phyloP scores from a whole-genome alignment of 176 grass and related monocot species.

The Leersia perrieri region DNA sequence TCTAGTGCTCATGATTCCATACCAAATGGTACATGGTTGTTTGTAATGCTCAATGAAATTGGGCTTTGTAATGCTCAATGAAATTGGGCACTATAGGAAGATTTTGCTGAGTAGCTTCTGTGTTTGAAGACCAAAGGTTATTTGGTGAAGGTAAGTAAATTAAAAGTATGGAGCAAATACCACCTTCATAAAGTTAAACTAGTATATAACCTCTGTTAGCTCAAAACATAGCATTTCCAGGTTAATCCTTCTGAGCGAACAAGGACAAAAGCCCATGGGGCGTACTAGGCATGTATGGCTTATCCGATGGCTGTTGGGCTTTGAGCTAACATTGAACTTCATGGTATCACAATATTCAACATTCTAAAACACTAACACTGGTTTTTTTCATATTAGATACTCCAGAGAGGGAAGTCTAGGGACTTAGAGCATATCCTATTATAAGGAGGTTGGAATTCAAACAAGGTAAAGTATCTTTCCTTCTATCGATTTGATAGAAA shows the following conservation, averaged over 20 bases:
- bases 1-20: neutral
- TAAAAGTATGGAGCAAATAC: neutral
- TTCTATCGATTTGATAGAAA: too few species aligned
- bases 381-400: constrained; percentile 2
- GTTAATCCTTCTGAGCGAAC: neutral
- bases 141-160: neutral
- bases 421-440: too few species aligned
- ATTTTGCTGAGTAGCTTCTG: neutral
- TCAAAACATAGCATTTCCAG: neutral
- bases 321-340: neutral
- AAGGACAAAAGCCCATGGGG: neutral
- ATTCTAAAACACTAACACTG: neutral
- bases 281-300: too few species aligned
- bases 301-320: neutral
- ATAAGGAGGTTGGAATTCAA: too few species aligned
- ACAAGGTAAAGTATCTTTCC: too few species aligned
- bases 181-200: too few species aligned
- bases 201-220: neutral
- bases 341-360: neutral
- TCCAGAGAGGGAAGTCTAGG: too few species aligned
- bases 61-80: neutral
- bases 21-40: neutral
- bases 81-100: neutral
- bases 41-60: neutral
- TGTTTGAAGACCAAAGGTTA: neutral